A percentile compares a stretch with the other conserved stretches of the same genome.
Conservation (phyloP, 2,329 filamentous ascomycete genomes). For the Didymella glomerata region DNA sequence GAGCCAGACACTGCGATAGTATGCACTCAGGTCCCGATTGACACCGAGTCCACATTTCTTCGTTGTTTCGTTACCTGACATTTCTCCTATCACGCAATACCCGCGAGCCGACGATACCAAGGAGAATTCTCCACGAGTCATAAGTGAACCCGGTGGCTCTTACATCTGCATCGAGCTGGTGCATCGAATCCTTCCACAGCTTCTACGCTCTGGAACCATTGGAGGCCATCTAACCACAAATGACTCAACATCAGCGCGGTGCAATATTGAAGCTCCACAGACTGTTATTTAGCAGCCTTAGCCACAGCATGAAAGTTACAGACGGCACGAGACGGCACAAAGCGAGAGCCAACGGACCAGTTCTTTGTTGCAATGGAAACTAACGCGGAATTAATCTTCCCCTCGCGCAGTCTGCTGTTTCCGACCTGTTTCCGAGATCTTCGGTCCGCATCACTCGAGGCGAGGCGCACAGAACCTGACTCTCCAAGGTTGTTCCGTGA, state of each 20-base stretch:
- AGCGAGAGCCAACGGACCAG: conserved; percentile 11
- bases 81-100: conserved; percentile 15
- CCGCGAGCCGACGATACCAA: conserved; percentile 12
- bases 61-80: conserved; percentile 11
- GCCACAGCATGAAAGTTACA: conserved; percentile 15
- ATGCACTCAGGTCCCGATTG: conserved; percentile 12
- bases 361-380: conserved; percentile 15
- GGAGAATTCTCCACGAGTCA: conserved; percentile 23
- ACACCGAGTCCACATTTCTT: conserved; percentile 23
- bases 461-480: conserved; percentile 9
- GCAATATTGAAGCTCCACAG: conserved; percentile 22
- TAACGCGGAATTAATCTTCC: conserved; percentile 14
- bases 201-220: conserved; percentile 17
- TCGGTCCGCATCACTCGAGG: conserved; percentile 3
- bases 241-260: conserved; percentile 19
- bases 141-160: conserved; percentile 7
- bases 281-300: conserved; percentile 17
- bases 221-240: conserved; percentile 13
- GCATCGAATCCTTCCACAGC: conserved; percentile 17
- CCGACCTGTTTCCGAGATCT: conserved; percentile 5
- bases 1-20: conserved; percentile 3
- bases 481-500: conserved; percentile 1
- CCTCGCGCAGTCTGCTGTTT: conserved; percentile 18
- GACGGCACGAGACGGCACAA: conserved; percentile 21
- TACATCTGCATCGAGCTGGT: conserved; percentile 14